Base-by-base conservation (phyloP, 352 stramenopile species). In the Pythium brachiatum region DNA sequence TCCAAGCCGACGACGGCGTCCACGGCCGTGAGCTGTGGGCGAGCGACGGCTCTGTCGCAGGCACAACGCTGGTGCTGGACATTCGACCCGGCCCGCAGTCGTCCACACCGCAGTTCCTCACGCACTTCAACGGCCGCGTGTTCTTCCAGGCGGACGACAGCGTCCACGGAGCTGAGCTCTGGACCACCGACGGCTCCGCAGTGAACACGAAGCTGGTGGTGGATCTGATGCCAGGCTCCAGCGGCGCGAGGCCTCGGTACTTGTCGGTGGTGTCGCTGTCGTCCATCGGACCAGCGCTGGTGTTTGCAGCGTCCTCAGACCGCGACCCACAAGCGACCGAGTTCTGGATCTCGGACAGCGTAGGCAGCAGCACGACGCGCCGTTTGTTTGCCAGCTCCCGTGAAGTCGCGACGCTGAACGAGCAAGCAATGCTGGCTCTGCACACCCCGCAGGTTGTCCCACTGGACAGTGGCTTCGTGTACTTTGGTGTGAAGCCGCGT, bases 141-240 rank as follows among this genome's bases (percentile, higher is more conserved):
- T 90, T 79, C 50, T 97, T 97, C 65, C 76, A 89, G 36, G 90
- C 90, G 11, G 73, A 94, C 52, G 90, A 97, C 60, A 79, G 89
- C 31, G 66, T 73, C 6, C 75, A 78, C 41, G 90, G 90, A 12
- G 55, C 68, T 4, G 90, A 97, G 60, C 64, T 97, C 15, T 97
- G 90, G 90, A 31, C 47, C 1, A 88, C 75, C 0, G 81, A 94
- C 47, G 88, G 86, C 13, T 81, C 78, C 18, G 23, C 32, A 1
- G 36, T 32, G 50, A 76, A 73, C 31, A 95, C 84, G 0, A 38
- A 48, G 18, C 60, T 95, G 29, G 51, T 97, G 12, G 25, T 68
- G 7, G 84, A 96, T 60, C 59, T 97, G 23, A 57, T 60, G 2
- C n/a, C 66, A 8, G 90, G 90, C 0, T 60, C 68, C 8, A 15